Evolutionary conservation across 768 basidiomycete species (phyloP).

Genomic region (Suillus brevipes): DNA sequence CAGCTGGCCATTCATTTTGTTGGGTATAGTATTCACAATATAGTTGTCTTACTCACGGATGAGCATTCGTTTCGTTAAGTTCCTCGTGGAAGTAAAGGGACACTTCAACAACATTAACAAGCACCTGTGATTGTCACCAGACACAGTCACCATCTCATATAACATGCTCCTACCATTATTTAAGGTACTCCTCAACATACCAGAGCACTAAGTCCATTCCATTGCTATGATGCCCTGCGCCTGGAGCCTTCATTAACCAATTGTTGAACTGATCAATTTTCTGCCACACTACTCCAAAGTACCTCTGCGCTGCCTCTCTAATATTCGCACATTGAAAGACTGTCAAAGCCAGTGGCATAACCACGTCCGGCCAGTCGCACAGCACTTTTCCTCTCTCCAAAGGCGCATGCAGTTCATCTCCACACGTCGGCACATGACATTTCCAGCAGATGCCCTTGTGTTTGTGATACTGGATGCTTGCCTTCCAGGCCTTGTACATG

Average conservation of each 20-base stretch:
- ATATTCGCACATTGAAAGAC: background rate
- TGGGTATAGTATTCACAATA: too few species aligned
- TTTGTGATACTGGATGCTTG: background rate
- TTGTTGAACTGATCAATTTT: background rate
- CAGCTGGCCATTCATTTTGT: too few species aligned
- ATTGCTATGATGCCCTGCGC: background rate
- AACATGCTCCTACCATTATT: background rate
- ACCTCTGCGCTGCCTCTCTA: background rate
- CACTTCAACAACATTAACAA: too few species aligned
- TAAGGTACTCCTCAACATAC: background rate
- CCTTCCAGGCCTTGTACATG: constrained; percentile 6
- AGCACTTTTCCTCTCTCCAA: background rate
- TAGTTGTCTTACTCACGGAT: too few species aligned
- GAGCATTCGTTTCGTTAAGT: too few species aligned
- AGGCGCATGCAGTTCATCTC: background rate
- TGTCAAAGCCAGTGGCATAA: background rate
- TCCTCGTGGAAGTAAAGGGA: too few species aligned
- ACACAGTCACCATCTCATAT: background rate
- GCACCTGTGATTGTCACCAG: too few species aligned
- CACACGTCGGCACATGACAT: constrained; percentile 12
- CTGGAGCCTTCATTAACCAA: background rate
- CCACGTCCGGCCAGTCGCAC: constrained; percentile 4
- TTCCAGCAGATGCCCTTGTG: constrained; percentile 15
- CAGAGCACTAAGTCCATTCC: background rate
- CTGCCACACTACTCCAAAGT: background rate